Conservation (phyloP, 2,329 filamentous ascomycete species). For the Ophiostoma fasciatum region DNA sequence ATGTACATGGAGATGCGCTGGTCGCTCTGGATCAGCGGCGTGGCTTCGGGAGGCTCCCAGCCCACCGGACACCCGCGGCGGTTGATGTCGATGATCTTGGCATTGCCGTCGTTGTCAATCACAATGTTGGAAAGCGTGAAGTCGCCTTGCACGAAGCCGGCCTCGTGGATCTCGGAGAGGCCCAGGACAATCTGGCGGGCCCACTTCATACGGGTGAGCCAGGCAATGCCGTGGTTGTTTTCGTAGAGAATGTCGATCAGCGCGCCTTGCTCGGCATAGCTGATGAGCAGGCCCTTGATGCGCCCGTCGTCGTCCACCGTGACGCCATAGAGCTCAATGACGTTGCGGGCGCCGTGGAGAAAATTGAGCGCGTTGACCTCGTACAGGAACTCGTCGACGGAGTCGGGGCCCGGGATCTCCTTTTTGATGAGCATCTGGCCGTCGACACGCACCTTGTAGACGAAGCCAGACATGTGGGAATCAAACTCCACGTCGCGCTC, state of each 20-base stretch:
- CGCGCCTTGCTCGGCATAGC: slow-evolving; percentile 72
- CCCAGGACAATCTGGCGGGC: slow-evolving; percentile 82
- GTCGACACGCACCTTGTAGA: slow-evolving; percentile 74
- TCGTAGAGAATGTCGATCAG: slow-evolving; percentile 88
- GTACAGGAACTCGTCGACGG: slow-evolving; percentile 91
- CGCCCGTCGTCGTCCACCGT: slow-evolving; percentile 66
- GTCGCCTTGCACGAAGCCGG: slow-evolving; percentile 92
- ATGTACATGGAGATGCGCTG: slow-evolving; percentile 95
- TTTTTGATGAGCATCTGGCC: slow-evolving; percentile 77
- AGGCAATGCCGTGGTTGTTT: slow-evolving; percentile 44
- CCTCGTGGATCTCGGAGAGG: slow-evolving; percentile 83
- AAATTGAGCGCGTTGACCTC: slow-evolving; percentile 89
- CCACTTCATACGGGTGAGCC: slow-evolving; percentile 70
- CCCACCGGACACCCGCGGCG: slow-evolving; percentile 90
- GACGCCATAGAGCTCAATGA: slow-evolving; percentile 77
- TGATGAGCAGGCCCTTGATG: slow-evolving; percentile 82
- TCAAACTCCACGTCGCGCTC: slow-evolving; percentile 74
- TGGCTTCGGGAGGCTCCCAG: slow-evolving; percentile 92
- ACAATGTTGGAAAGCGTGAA: slow-evolving; percentile 97
- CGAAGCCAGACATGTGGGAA: slow-evolving; percentile 89
- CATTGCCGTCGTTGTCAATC: slow-evolving; percentile 68
- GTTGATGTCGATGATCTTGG: slow-evolving; percentile 98
- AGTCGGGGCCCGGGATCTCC: slow-evolving; percentile 91
- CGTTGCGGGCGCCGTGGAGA: slow-evolving; percentile 55
- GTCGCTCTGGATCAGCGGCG: slow-evolving; percentile 68